Base-by-base conservation (phyloP, 2,329 filamentous ascomycete genomes). In the Golovinomyces cichoracearum region DNA sequence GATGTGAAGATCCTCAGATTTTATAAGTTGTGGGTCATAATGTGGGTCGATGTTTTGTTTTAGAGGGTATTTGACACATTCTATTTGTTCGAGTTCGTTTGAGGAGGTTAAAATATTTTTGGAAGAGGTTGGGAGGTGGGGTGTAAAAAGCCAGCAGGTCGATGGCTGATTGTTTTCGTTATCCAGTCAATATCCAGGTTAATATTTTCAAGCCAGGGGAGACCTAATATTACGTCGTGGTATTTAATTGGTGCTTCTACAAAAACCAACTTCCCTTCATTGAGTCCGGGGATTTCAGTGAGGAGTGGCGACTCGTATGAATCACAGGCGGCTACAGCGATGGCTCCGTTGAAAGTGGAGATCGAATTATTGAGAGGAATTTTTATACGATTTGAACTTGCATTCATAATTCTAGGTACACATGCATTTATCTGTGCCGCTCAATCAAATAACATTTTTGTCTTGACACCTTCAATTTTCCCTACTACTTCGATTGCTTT, bases 171-270 rank as follows among this genome's bases (percentile, higher is more conserved):
- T 17, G 25, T 46, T 22, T 33, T 46, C 12, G 26, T 9, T 17
- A 31, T 21, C 44, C 44, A 46, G 19, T 46, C 44, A 33, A 46
- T 46, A 13, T 46, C n/a, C 15, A 26, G 26, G 25, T 46, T 46
- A 15, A 46, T n/a, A 21, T 15, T 19, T 31, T 33, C 26, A 5
- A 46, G 17, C n/a, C 26, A 31, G 9, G 44, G 25, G 7, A 41
- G 6, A 13, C 22, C 42, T 29, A n/a, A 29, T 29, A 31, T 45
- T n/a, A 31, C 25, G 5, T 45, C 25, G 17, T 45, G 17, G 9
- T 10, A 29, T 33, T 33, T 21, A 21, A 46, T 46, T 21, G 44
- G 26, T 5, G n/a, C 26, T 23, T 46, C 44, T 19, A 46, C 26
- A 33, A 46, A 46, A 15, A 22, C 22, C 2, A 33, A 17, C 5